Base-by-base conservation (phyloP, 495 filamentous ascomycete species). In the Glonium stellatum region DNA sequence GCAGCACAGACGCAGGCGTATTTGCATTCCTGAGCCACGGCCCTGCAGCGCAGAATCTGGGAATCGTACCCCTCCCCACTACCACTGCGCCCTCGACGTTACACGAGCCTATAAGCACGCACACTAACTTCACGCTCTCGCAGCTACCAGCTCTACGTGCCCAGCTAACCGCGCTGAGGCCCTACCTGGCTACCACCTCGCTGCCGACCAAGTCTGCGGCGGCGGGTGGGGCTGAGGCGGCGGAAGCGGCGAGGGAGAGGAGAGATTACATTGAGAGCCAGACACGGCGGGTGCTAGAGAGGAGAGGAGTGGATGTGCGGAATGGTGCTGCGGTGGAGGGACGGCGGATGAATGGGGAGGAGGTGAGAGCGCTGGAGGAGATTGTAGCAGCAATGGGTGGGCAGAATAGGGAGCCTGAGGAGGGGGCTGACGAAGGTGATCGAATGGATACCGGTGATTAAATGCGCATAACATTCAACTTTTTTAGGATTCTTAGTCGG, bases 71-170 rank as follows among this genome's bases (percentile, higher is more conserved):
- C 15, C 56, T 64, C n/a, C 62, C 59, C 13, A 31, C 9, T 9
- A 31, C 9, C 9, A 21, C 39, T 23, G 23, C 22, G 22, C 12
- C 21, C 18, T 23, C 60, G 4, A 59, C 55, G 4, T 6, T 51
- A 18, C 27, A 31, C 21, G 25, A 70, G 72, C 76, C 84, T 8
- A 72, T 93, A 0, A 85, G 84, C 13, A 91, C 88, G 0, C 86
- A 89, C 5, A 84, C 90, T 0, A 82, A 81, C 2, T 97, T 96
- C 69, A 84, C 86, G 4, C 73, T 90, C 18, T 87, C 85, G 0
- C 93, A 98, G 72, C 78, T 97, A 11, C 87, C 88, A 11, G 82
- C 86, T 0, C 78, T 98, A 27, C 82, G 89, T 54, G 74, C 80
- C 3, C 75, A 90, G 4, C 77, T 90, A 0, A 75, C 77, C 1